Percentiles rank a stretch among this genome's conserved stretches.
Conservation (phyloP, 1,284 basidiomycete species). For the Megacollybia platyphylla region DNA sequence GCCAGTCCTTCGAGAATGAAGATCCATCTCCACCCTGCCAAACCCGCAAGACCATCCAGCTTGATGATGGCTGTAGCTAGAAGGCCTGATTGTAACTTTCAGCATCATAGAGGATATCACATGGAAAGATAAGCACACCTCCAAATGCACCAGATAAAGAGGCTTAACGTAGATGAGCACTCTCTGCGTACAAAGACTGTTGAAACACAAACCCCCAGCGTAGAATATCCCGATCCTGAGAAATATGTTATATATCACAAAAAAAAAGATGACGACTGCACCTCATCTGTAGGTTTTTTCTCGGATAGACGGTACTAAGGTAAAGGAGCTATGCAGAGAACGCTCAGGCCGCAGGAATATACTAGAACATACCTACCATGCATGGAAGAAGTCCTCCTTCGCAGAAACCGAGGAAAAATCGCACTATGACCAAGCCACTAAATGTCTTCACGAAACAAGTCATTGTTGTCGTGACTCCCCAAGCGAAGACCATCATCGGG, state of each 20-base stretch:
- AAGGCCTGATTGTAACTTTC: conserved; percentile 15
- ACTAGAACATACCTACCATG: too few relatives aligned
- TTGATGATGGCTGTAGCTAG: conserved; percentile 44
- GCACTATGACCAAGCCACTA: conserved; percentile 42
- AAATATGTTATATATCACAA: too few relatives aligned
- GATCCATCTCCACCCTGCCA: conserved; percentile 40
- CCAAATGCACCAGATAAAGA: conserved; percentile 56
- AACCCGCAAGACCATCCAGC: conserved; percentile 42
- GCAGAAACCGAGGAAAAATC: conserved; percentile 32
- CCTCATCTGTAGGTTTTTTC: conserved; percentile 11
- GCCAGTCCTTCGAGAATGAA: conserved; percentile 59
- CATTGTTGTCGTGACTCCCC: conserved; percentile 48
- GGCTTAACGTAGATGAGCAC: background rate
- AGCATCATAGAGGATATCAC: too few relatives aligned
- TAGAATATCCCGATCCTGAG: conserved; percentile 44
- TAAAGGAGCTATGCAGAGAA: conserved; percentile 11
- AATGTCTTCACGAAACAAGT: conserved; percentile 43
- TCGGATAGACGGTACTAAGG: conserved; percentile 2
- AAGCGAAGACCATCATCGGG: conserved; percentile 12
- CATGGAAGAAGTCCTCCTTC: too few relatives aligned
- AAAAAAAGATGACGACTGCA: too few relatives aligned
- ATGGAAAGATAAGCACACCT: conserved; percentile 10
- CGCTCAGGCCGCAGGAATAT: conserved; percentile 19
- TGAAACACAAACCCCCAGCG: conserved; percentile 25
- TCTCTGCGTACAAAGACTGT: background rate